Evolutionary conservation across 768 basidiomycete genomes (phyloP), one percentile per base, ranked within the genome.

Genomic region (Xerocomellus amylosporus): DNA sequence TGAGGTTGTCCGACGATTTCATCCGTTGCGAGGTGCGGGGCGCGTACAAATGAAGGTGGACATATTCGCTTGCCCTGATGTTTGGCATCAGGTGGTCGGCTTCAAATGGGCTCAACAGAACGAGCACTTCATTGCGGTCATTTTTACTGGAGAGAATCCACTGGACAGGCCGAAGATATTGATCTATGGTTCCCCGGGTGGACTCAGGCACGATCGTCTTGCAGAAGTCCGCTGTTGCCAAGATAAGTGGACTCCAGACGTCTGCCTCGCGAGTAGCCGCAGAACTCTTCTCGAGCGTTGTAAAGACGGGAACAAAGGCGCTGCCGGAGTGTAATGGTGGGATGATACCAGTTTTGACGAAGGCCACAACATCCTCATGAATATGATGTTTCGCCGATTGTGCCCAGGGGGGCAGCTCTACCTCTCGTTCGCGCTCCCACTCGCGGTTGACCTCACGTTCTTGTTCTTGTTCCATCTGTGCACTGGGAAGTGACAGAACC

Each of bases 361-460:
- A 60, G 3, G 44, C 0, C 20, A 33, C 42, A 13, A 77, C 65
- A 34, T 77, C 75, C 5, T 26, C 5, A 8, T 26, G 26, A 14
- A 72, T 24, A 2, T 2, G 2, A 49, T 70, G 71, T 5, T 20
- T 4, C 8, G 55, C 63, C 3, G 67, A 48, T 5, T 36, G 1
- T n/a, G 67, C 65, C 19, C 45, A 56, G 6, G 71, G 63, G 17
- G 76, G 73, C 17, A 74, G 60, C 57, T 77, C 64, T 6, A 71
- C 58, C 47, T 77, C 64, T 4, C 61, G 61, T 58, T 79, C 77
- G 24, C 59, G 59, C 58, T 79, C 78, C 6, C 72, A 64, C 55
- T 79, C 78, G 28, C 73, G 74, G 4, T 57, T 60, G 7, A 79
- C 68, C 53, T 79, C 77, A 40, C 77, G 63, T 57, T 79, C 79